phyloP scores from a whole-genome alignment of 2,329 filamentous ascomycete species.

The Sporothrix sp. region DNA sequence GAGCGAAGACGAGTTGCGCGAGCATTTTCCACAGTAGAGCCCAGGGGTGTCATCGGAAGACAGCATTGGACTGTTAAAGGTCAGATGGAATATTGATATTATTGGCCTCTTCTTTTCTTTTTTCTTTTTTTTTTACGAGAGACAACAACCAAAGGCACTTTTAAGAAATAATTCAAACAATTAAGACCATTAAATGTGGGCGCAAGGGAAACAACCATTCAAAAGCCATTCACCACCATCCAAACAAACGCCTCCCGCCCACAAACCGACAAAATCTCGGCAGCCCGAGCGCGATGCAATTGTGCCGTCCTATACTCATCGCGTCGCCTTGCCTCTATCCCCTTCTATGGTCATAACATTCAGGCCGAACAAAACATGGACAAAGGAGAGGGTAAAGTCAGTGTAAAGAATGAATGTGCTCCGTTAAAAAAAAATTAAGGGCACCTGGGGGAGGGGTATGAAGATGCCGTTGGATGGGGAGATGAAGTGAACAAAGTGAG shows the following conservation, averaged over 20 bases:
- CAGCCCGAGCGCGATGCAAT: slow-evolving; percentile 1
- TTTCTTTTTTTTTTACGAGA: neutral
- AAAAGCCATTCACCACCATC: no score
- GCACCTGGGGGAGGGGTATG: neutral
- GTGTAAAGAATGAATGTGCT: neutral
- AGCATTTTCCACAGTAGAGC: slow-evolving; percentile 8
- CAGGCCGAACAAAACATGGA: neutral
- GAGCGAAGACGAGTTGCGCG: slow-evolving; percentile 13
- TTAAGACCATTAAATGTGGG: no score
- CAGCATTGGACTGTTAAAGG: neutral
- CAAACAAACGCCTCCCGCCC: neutral
- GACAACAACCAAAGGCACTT: no score
- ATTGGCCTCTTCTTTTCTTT: no score
- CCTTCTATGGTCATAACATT: slow-evolving; percentile 12
- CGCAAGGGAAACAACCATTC: no score
- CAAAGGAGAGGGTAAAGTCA: neutral
- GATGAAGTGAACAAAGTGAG: no score
- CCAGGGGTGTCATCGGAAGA: neutral
- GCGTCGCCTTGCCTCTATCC: neutral
- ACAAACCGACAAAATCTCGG: neutral
- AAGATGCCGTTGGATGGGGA: neutral
- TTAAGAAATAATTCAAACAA: no score
- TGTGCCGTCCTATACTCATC: neutral
- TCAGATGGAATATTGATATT: neutral
- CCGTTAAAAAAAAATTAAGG: slow-evolving; percentile 2